Evolutionary conservation across 2,329 filamentous ascomycete genomes (phyloP), one percentile per base, ranked within the genome.

Genomic region (Diaporthe nobilis): DNA sequence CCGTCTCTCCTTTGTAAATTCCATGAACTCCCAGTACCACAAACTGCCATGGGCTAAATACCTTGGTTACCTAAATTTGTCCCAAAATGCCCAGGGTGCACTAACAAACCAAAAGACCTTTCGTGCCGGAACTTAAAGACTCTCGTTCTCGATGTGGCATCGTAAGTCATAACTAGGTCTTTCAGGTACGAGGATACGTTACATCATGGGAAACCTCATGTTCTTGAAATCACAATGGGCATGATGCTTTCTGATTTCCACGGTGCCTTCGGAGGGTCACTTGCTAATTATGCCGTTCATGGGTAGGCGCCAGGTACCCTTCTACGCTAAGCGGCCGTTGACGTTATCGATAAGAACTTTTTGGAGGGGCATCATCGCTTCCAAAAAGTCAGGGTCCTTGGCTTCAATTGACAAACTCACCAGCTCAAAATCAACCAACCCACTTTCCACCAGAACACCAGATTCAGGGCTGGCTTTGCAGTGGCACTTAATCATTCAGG

Each of bases 261-360:
- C 7, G 22, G 9, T 1, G 25, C 4, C 51, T n/a, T n/a, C 31
- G 12, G 31, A 37, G 4, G 9, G 20, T 55, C 51, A 34, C 15
- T 22, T 57, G 53, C 15, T 58, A 2, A 20, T 22, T 37, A 13
- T 37, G 17, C 31, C 31, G 37, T 22, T 13, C 28, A 10, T 58
- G 7, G 6, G 2, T 20, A 37, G 20, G 39, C 60, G 17, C 60
- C 13, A 37, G 44, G 28, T 47, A 67, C 42, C 17, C 17, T 25
- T 10, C 22, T 28, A 49, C 17, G 22, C 47, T 53, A 22, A 9
- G 47, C 10, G 9, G 13, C 13, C 20, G 49, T 39, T 34, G 22
- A 2, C n/a, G 51, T 60, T 75, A 75, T 75, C 74, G 74, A 75
- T 75, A 75, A 75, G 34, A 22, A 49, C 58, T 74, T 58, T 75